Base-by-base conservation (phyloP, 116 monocot species). In the Cymodocea nodosa region DNA sequence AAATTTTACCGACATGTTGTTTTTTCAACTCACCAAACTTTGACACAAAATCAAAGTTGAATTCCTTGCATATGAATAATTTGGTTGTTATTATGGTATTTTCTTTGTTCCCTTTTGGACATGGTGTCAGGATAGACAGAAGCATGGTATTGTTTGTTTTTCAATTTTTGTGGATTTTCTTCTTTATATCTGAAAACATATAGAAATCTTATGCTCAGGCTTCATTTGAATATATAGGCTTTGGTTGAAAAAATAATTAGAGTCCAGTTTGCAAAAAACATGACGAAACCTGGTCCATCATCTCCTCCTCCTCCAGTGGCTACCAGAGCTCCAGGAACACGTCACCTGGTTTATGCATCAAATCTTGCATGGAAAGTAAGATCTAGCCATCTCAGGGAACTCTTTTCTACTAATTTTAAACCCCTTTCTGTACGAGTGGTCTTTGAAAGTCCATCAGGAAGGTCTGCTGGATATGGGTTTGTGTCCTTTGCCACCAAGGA, bases 331-430 rank as follows among this genome's bases (percentile, higher is more conserved):
- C 65, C 5, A 40, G 83, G 79, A 57, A 76, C 70, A 57, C 73
- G 79, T 3, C 66, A 84, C 62, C 76, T 77, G 64, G 75, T 94
- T 50, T 87, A 89, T 79, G 89, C 77, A 20, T 84, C 86, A 52
- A 94, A 94, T 76, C 82, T 94, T 71, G 74, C 84, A 56, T 94
- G 87, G 89, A 94, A 89, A 81, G 87, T 73, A 6, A 84, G 94
- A 65, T 74, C 90, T 60, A 65, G n/a, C 64, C 64, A 89, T 64
- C 82, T 94, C 14, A 89, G 70, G 58, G 81, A 79, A 2, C 81
- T 94, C 25, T 94, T 94, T 62, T 73, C 81, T 56, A 69, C 62
- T 52, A 83, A 68, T 25, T 94, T 80, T 56, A 84, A 87, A 39
- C 94, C 89, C 0, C 35, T 81, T 18, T 87, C 84, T 44, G 75